Evolutionary conservation across 768 basidiomycete species (phyloP).

Genomic region (Gyrodon lividus): DNA sequence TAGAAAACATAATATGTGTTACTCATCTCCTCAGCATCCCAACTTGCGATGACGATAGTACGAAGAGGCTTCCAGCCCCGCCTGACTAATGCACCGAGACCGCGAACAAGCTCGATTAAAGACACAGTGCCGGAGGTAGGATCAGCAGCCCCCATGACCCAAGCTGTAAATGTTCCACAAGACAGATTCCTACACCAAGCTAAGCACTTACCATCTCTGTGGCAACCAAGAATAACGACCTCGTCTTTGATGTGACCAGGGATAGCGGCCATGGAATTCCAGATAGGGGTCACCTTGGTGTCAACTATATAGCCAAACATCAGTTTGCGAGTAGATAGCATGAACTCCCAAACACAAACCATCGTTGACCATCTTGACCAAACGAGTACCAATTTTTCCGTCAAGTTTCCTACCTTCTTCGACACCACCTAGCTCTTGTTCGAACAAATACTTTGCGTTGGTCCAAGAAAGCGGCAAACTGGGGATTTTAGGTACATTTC

Average conservation of each 20-base stretch:
- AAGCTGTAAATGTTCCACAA: slow-evolving; percentile 11
- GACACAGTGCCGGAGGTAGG: slow-evolving; percentile 58
- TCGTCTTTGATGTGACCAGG: slow-evolving; percentile 85
- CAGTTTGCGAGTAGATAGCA: neutral
- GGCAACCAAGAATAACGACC: slow-evolving; percentile 83
- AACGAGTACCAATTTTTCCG: slow-evolving; percentile 48
- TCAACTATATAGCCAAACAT: slow-evolving; percentile 47
- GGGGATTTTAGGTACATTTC: slow-evolving; percentile 71
- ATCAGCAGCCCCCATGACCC: slow-evolving; percentile 53
- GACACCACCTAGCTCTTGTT: slow-evolving; percentile 47
- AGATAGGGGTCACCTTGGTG: slow-evolving; percentile 80
- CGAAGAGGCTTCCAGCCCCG: slow-evolving; percentile 69
- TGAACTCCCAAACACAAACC: slow-evolving; percentile 33
- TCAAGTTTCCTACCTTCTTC: slow-evolving; percentile 41
- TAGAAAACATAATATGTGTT: neutral
- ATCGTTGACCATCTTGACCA: slow-evolving; percentile 53
- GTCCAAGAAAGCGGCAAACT: slow-evolving; percentile 89
- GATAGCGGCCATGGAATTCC: slow-evolving; percentile 84
- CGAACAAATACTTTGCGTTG: slow-evolving; percentile 71
- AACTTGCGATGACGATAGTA: slow-evolving; percentile 73
- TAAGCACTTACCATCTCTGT: slow-evolving; percentile 70
- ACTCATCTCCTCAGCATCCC: slow-evolving; percentile 73
- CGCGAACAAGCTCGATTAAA: slow-evolving; percentile 54
- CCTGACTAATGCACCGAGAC: slow-evolving; percentile 48
- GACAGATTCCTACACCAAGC: neutral